Evolutionary conservation across 768 basidiomycete species (phyloP).

Genomic region (Lyophyllum shimeji): DNA sequence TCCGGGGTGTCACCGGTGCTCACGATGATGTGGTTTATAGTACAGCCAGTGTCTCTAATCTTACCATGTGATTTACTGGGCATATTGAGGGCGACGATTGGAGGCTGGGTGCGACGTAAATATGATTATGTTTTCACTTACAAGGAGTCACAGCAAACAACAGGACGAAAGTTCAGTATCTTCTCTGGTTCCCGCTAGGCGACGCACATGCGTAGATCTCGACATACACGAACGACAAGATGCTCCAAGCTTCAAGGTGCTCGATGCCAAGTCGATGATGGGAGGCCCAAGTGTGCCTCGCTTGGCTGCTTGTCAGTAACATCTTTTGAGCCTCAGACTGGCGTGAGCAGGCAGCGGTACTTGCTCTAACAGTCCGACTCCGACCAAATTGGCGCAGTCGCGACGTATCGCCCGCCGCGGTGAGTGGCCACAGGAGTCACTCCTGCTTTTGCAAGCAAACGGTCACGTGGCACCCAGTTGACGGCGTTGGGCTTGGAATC

Average conservation of each 20-base stretch:
- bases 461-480: neutral
- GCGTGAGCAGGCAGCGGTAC: too few species aligned
- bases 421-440: too few species aligned
- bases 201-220: neutral
- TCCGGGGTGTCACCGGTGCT: neutral
- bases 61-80: neutral
- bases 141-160: too few species aligned
- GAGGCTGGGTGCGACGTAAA: too few species aligned
- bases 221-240: neutral
- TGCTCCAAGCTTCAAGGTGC: neutral
- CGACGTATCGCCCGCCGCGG: too few species aligned
- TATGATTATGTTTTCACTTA: too few species aligned
- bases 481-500: neutral
- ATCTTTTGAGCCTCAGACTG: neutral
- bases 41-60: constrained; percentile 26
- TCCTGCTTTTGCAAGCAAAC: too few species aligned
- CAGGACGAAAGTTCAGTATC: too few species aligned
- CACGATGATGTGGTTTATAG: constrained; percentile 5
- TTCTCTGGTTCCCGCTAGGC: too few species aligned
- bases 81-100: too few species aligned
- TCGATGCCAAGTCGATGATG: neutral
- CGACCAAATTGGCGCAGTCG: too few species aligned
- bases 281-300: neutral
- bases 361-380: too few species aligned
- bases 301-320: neutral